Evolutionary conservation across 768 basidiomycete species (phyloP).

Genomic region (Cyathus striatus): DNA sequence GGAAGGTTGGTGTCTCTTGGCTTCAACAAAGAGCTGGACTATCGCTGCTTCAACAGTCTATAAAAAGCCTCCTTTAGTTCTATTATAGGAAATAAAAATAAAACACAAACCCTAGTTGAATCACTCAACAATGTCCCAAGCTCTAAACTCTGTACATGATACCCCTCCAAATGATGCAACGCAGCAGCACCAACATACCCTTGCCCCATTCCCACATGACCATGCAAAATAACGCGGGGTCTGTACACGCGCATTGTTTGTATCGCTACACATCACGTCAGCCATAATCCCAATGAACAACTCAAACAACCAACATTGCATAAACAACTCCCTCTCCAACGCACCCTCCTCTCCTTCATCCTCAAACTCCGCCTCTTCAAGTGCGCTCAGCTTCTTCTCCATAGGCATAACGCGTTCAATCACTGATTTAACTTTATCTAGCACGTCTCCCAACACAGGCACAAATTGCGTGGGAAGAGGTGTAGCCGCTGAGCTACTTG

Average conservation of each 20-base stretch:
- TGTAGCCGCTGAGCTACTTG: conserved; percentile 79
- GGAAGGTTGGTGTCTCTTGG: conserved; percentile 94
- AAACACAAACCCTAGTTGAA: conserved; percentile 69
- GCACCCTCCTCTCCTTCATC: conserved; percentile 77
- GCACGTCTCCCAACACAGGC: conserved; percentile 63
- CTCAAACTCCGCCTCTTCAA: conserved; percentile 96
- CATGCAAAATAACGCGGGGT: conserved; percentile 82
- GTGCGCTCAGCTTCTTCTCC: conserved; percentile 73
- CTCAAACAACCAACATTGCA: conserved; percentile 61
- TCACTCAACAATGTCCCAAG: conserved; percentile 86
- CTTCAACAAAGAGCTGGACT: conserved; percentile 93
- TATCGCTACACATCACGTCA: conserved; percentile 53
- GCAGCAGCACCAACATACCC: conserved; percentile 85
- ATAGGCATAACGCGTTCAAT: conserved; percentile 76
- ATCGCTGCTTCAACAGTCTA: conserved; percentile 90
- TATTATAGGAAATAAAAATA: conserved; percentile 1
- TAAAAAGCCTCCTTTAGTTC: background rate
- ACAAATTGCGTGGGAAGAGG: conserved; percentile 82
- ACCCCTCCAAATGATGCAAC: conserved; percentile 92
- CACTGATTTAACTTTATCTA: conserved; percentile 68
- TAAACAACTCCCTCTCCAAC: conserved; percentile 81
- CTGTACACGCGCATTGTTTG: conserved; percentile 88
- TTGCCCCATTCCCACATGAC: conserved; percentile 86
- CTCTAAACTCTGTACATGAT: conserved; percentile 91
- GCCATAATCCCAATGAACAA: background rate